Evolutionary conservation across 306 rosid species (phyloP).

Genomic region (Cajanus cajan): DNA sequence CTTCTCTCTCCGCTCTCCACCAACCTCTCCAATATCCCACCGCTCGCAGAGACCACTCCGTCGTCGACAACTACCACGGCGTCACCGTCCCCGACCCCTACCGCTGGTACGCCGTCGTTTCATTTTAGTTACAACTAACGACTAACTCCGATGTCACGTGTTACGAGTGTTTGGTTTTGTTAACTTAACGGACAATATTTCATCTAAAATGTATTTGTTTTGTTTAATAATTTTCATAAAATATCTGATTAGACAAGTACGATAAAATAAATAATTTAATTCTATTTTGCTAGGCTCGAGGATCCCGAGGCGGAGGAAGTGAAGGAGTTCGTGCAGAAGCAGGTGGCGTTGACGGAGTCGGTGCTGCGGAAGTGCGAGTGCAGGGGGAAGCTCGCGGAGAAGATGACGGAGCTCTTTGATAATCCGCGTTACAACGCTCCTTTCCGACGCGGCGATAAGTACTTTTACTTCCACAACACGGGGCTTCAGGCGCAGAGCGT

Average conservation of each 20-base stretch:
- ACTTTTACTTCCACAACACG: constrained; percentile 79
- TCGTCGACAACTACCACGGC: constrained; percentile 75
- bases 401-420: constrained; percentile 68
- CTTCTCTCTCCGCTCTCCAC: constrained; percentile 43
- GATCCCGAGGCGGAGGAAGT: constrained; percentile 88
- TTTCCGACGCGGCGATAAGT: constrained; percentile 52
- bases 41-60: constrained; percentile 67
- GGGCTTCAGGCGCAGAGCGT: constrained; percentile 87
- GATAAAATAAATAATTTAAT: no score
- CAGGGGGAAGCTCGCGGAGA: constrained; percentile 53
- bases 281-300: no score
- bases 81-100: constrained; percentile 69
- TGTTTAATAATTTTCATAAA: no score
- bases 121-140: neutral
- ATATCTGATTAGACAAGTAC: no score
- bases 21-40: constrained; percentile 53
- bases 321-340: constrained; percentile 72
- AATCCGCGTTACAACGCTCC: constrained; percentile 83
- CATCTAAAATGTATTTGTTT: no score
- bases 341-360: constrained; percentile 63
- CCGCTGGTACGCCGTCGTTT: constrained; percentile 51
- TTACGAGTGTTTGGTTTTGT: neutral
- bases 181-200: no score
- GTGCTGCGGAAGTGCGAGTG: constrained; percentile 59
- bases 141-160: no score